Evolutionary conservation across 805 yeast genomes (phyloP), one percentile per base, ranked within the genome.

Genomic region (Scheffersomyces amazonensis): DNA sequence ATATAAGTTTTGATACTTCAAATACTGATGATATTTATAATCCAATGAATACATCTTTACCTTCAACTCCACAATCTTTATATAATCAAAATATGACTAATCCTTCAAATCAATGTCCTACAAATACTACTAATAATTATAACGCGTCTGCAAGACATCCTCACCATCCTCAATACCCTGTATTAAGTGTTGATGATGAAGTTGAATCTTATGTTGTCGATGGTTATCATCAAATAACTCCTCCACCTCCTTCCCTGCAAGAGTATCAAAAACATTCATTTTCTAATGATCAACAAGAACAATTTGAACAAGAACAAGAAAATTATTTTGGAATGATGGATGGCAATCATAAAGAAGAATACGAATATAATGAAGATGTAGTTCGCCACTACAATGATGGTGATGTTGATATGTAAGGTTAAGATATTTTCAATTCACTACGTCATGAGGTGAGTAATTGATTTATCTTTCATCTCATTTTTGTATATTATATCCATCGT

Each of bases 151-250:
- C 36, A 21, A 40, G 32, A 20, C 31, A n/a, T 33, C 34, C 21
- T 30, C 40, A 39, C 39, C 49, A 30, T 35, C 54, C 47, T n/a
- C n/a, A n/a, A n/a, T n/a, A n/a, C n/a, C n/a, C n/a, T n/a, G n/a
- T 46, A 33, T 49, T 62, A 36, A 63, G 69, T 37, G 71, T 72
- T 2, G 46, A 63, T 21, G 59, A 57, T 37, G 73, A 67, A 43
- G 69, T 62, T 1, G 73, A 67, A 42, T 44, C 50, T 19, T 67
- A 68, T 41, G 71, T 67, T 16, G 41, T 62, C 22, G 62, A 60
- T 24, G 69, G 67, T 6, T 62, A 62, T 41, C 44, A 41, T 16
- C 42, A 43, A 31, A 38, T 40, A 36, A 45, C 44, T 9, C 43
- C 50, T n/a, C 35, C 41, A 9, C 43, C 46, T 27, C 42, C 41